Evolutionary conservation across 495 filamentous ascomycete species (phyloP), one percentile per base, ranked within the genome.

Genomic region (Friedmanniomyces endolithicus): DNA sequence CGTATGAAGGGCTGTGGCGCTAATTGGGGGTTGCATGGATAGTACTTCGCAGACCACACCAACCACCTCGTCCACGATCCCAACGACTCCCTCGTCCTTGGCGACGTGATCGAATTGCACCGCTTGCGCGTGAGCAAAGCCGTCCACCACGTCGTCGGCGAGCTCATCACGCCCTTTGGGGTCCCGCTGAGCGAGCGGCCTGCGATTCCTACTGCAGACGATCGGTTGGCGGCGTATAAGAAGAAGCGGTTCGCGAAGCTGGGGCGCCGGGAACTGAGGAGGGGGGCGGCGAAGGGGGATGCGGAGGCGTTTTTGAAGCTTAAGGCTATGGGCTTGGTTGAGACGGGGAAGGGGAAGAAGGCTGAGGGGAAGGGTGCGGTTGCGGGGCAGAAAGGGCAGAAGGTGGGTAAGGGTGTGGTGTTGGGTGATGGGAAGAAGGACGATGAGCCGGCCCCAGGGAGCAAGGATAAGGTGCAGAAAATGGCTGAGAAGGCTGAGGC

Each of bases 111-210:
- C n/a, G 11, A 37, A 17, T 40, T 62, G 16, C 59, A 62, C 34
- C 78, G 82, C 66, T 85, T 92, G 64, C 78, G 82, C 16, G 75
- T 76, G 54, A 78, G 77, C 57, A 81, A 82, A 51, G 65, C 68
- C 50, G 86, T 90, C 57, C 81, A 76, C 25, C 85, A 90, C 67
- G 84, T 90, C 29, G 82, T 92, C 23, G 82, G 85, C 66, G 67
- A 76, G 50, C 90, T 94, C 62, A 73, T 94, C 57, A 80, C 85
- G 40, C 87, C 82, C 25, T 86, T 84, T 46, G 85, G 81, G 8
- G 63, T 70, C 11, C 75, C 77, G 2, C 76, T 87, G 59, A 70
- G 77, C 23, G 74, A 75, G 19, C 76, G 87, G 11, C 78, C 83
- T 27, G 70, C 83, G 16, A 70, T 94, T 1, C 73, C 82, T 59